These are phyloP conservation scores for Paraconiothyrium sp. DNA, from an alignment of 2,329 filamentous ascomycete genomes.

Conservation along the genomic window DNA sequence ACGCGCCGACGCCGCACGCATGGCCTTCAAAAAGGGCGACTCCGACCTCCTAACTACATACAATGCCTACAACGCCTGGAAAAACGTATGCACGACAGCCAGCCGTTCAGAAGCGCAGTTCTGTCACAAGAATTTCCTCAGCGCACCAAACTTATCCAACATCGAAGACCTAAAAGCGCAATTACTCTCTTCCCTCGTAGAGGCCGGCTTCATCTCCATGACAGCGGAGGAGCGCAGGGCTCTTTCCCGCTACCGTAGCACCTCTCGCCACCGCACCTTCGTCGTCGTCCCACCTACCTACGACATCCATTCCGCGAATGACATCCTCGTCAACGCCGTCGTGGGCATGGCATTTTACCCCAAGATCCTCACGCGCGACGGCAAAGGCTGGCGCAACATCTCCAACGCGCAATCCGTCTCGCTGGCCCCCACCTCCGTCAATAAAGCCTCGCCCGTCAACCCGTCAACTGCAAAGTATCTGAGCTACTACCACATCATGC, in stretches of 20 bases:
- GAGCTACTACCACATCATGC: conserved; percentile 98
- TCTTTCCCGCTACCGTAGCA: conserved; percentile 74
- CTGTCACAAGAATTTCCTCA: conserved; percentile 94
- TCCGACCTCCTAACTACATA: conserved; percentile 93
- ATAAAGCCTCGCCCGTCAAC: conserved; percentile 65
- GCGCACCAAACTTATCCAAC: conserved; percentile 84
- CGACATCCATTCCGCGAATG: conserved; percentile 80
- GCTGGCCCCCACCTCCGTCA: conserved; percentile 88
- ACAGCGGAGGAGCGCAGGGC: conserved; percentile 75
- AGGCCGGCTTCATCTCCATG: conserved; percentile 82
- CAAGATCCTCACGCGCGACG: conserved; percentile 84
- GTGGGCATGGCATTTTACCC: conserved; percentile 97
- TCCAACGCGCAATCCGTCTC: conserved; percentile 92
- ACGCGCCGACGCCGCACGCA: conserved; percentile 81
- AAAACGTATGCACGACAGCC: conserved; percentile 76
- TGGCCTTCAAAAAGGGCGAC: conserved; percentile 82
- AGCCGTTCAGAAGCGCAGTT: conserved; percentile 83
- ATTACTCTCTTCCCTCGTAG: conserved; percentile 82
- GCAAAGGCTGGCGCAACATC: conserved; percentile 88
- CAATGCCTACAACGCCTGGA: conserved; percentile 93
- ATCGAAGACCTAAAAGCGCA: conserved; percentile 97
- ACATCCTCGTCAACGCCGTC: conserved; percentile 79
- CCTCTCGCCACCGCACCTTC: conserved; percentile 75
- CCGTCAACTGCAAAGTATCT: conserved; percentile 74
- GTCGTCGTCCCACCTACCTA: conserved; percentile 82